Base-by-base conservation (phyloP, 2,329 filamentous ascomycete genomes). In the Escovopsis weberi region DNA sequence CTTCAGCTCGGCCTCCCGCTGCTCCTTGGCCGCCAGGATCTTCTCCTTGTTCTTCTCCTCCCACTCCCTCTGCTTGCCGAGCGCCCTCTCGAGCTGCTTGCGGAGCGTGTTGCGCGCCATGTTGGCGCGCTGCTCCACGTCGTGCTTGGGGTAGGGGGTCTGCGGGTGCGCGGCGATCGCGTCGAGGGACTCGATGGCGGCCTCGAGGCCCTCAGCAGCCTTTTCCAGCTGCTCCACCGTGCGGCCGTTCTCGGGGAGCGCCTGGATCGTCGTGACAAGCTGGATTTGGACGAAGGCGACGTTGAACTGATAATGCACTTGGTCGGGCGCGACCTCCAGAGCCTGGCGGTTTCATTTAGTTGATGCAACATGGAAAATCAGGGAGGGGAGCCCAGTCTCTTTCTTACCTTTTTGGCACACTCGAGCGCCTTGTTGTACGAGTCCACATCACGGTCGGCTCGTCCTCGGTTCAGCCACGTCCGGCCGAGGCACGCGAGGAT, bases 241-340 rank as follows among this genome's bases (percentile, higher is more conserved):
- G 40, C 87, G 80, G 56, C 88, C 79, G 6, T 75, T 75, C 57
- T 95, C 85, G 5, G 75, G 70, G 42, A 94, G 68, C 33, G 68
- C 70, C 60, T 86, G 81, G 43, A 95, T 78, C 28, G 83, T 76
- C 38, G 82, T 82, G 18, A 89, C 89, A 43, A 96, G 79, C 59
- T 95, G 88, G 48, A 94, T 93, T 58, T 96, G 91, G 26, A 96
- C 85, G 56, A 95, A 98, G 1, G 91, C 91, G 26, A 98, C 85
- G 55, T 98, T 98, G 73, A 98, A 98, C 59, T 91, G 86, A 61
- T 91, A 85, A 61, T 94, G 86, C 28, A 88, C 72, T 53, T 94
- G 85, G 4, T 91, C 83, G 0, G 87, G 84, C 1, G 84, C 79
- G 43, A 83, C 74, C 43, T 78, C 75, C 15, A 94, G 75, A 26